A percentile compares a stretch with the other conserved stretches of the same genome.
Evolutionary conservation across 192 early-diverging fungal genomes (phyloP).

Genomic region (Chytriomyces sp.): DNA sequence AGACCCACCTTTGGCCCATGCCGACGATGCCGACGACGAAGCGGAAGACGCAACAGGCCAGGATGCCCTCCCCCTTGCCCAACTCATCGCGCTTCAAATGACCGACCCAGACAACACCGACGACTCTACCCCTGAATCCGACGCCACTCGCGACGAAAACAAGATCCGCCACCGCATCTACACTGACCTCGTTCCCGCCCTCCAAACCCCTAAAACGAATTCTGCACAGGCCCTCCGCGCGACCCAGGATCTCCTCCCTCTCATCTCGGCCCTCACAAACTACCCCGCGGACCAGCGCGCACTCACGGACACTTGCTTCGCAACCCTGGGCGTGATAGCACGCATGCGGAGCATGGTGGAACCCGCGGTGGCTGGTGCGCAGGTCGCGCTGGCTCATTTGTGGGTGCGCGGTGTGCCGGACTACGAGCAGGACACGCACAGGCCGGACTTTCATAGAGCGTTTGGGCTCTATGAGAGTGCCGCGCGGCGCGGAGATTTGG

Average conservation of each 20-base stretch:
- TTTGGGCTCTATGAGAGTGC: slow-evolving; percentile 65
- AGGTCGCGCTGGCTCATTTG: slow-evolving; percentile 69
- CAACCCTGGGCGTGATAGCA: slow-evolving; percentile 1
- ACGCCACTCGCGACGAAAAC: not conserved
- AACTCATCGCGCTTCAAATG: not conserved
- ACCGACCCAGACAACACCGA: not conserved
- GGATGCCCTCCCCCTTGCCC: not conserved
- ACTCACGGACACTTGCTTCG: not conserved
- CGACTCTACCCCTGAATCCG: not conserved
- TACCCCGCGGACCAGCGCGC: slow-evolving; percentile 21
- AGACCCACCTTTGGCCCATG: not conserved
- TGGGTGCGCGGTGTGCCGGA: slow-evolving; percentile 66
- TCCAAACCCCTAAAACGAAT: slow-evolving; percentile 19
- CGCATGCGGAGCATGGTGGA: not conserved
- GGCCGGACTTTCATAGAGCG: slow-evolving; percentile 66
- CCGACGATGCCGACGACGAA: not conserved
- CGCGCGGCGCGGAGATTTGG: slow-evolving; percentile 72
- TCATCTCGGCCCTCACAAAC: not conserved
- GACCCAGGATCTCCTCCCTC: slow-evolving; percentile 5
- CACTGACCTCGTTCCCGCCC: slow-evolving; percentile 2
- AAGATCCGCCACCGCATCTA: slow-evolving; percentile 7
- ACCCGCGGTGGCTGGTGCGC: slow-evolving; percentile 54
- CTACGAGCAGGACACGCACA: slow-evolving; percentile 50
- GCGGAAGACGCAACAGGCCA: not conserved
- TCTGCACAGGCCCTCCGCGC: slow-evolving; percentile 1